Evolutionary conservation across 805 yeast genomes (phyloP).

Genomic region (Candida ulmi): DNA sequence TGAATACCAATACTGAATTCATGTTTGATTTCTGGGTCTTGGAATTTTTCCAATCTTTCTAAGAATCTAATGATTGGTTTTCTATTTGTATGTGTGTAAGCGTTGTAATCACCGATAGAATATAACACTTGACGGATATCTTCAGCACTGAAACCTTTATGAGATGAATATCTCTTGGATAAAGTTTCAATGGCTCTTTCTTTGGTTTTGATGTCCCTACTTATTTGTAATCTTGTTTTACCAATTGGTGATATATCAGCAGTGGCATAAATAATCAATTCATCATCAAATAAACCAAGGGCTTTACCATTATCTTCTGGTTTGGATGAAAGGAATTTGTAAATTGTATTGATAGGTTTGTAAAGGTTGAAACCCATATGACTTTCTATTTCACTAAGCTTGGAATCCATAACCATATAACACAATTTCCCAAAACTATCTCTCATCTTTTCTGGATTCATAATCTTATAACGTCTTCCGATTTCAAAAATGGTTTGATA

Average conservation of each 20-base stretch:
- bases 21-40: slow-evolving; percentile 34
- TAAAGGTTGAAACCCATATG: slow-evolving; percentile 73
- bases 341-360: slow-evolving; percentile 64
- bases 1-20: slow-evolving; percentile 54
- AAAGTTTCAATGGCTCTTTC: slow-evolving; percentile 64
- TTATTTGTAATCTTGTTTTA: slow-evolving; percentile 47
- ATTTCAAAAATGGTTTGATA: slow-evolving; percentile 66
- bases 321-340: slow-evolving; percentile 37
- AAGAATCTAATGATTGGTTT: slow-evolving; percentile 63
- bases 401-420: slow-evolving; percentile 83
- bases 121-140: slow-evolving; percentile 68
- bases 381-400: slow-evolving; percentile 61
- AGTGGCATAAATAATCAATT: slow-evolving; percentile 55
- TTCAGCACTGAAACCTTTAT: slow-evolving; percentile 42
- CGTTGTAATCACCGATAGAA: slow-evolving; percentile 74
- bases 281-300: slow-evolving; percentile 48
- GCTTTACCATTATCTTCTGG: slow-evolving; percentile 32
- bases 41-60: slow-evolving; percentile 42
- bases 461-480: slow-evolving; percentile 74
- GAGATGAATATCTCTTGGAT: slow-evolving; percentile 41
- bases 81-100: slow-evolving; percentile 64
- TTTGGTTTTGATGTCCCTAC: slow-evolving; percentile 55
- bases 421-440: slow-evolving; percentile 74
- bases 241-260: slow-evolving; percentile 59
- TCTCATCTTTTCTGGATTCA: slow-evolving; percentile 81